Conservation (phyloP, 2,329 filamentous ascomycete genomes). For the Stachybotrys echinatus region DNA sequence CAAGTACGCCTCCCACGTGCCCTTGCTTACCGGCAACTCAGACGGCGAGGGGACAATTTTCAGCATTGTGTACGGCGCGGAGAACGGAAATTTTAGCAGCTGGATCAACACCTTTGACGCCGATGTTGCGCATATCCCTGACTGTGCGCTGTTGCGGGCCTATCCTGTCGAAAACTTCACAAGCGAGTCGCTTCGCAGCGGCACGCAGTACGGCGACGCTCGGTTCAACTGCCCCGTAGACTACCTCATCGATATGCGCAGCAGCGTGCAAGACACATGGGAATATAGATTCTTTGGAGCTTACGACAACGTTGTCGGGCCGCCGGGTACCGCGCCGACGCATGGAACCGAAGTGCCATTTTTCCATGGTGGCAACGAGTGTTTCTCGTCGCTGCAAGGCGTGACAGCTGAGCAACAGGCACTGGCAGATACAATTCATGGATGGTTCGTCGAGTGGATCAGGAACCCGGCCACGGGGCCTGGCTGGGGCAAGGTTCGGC, state of each 20-base stretch:
- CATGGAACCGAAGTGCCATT: conserved; percentile 33
- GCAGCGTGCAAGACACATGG: conserved; percentile 31
- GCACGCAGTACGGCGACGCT: conserved; percentile 37
- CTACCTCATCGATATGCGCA: conserved; percentile 33
- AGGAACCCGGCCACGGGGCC: conserved; percentile 35
- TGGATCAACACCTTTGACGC: conserved; percentile 19
- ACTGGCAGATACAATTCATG: conserved; percentile 33
- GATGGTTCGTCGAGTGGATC: conserved; percentile 38
- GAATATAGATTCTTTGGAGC: conserved; percentile 36
- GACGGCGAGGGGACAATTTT: conserved; percentile 31
- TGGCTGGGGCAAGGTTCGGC: conserved; percentile 28
- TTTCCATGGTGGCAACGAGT: conserved; percentile 39
- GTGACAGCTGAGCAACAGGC: conserved; percentile 33
- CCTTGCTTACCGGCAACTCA: conserved; percentile 28
- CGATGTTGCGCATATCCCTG: conserved; percentile 13
- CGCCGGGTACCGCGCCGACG: conserved; percentile 14
- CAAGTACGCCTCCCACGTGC: conserved; percentile 25
- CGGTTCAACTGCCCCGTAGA: conserved; percentile 38
- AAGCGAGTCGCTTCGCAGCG: conserved; percentile 32
- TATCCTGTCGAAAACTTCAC: conserved; percentile 23
- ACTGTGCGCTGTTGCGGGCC: conserved; percentile 8
- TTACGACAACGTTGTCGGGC: conserved; percentile 33
- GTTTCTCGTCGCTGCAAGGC: conserved; percentile 22
- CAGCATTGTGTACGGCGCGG: conserved; percentile 24
- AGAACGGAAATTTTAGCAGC: conserved; percentile 18